Conservation (phyloP, 1,284 basidiomycete genomes). For the Papiliotrema flavescens region DNA sequence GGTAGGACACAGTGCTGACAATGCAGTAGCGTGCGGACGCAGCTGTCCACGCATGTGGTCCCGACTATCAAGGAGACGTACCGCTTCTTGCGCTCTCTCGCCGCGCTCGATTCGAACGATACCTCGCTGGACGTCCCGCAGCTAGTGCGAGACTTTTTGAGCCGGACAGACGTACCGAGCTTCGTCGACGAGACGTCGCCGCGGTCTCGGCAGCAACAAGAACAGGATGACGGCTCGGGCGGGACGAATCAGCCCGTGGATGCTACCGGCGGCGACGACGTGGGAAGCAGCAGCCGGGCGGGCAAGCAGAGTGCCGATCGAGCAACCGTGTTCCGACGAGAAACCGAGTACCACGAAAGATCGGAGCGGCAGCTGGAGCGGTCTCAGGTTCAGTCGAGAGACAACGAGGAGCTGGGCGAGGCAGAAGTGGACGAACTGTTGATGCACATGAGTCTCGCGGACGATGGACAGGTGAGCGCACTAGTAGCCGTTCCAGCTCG, state of each 20-base stretch:
- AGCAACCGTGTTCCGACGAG: too few relatives aligned
- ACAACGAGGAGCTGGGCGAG: slow-evolving; percentile 1
- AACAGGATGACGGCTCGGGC: too few relatives aligned
- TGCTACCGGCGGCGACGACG: background rate
- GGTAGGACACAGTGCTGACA: background rate
- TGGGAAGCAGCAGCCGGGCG: too few relatives aligned
- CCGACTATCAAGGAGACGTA: background rate
- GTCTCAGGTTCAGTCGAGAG: too few relatives aligned
- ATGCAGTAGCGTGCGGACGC: slow-evolving; percentile 1
- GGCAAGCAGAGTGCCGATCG: too few relatives aligned
- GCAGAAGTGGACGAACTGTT: slow-evolving; percentile 14
- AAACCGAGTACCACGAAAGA: too few relatives aligned
- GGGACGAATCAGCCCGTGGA: background rate
- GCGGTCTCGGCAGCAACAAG: too few relatives aligned
- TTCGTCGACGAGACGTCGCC: background rate
- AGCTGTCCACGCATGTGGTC: background rate
- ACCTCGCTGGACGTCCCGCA: background rate
- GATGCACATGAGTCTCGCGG: slow-evolving; percentile 17
- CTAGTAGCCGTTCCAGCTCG: background rate
- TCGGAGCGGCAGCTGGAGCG: too few relatives aligned
- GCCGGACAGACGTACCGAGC: background rate
- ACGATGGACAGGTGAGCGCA: slow-evolving; percentile 11
- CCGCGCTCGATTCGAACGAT: background rate
- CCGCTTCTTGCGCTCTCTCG: background rate
- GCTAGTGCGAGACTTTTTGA: background rate